Percentiles rank a stretch among this genome's conserved stretches.
These are phyloP conservation scores for Magnusiomyces sp. DNA, from an alignment of 1,139 yeast genomes.

Conservation along the genomic window DNA sequence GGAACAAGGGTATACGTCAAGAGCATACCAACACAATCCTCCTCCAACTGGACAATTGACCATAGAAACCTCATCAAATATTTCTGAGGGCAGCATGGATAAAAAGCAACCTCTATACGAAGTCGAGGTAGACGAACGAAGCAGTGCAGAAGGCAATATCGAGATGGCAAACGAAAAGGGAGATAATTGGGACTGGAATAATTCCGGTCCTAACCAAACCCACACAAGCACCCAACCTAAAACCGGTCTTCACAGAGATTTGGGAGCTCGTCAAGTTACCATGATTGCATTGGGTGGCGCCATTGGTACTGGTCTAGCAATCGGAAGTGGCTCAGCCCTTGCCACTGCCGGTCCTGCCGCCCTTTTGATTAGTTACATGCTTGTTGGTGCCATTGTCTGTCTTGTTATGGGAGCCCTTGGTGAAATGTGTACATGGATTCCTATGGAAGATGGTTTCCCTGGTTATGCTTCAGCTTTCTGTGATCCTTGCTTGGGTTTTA, in stretches of 20 bases:
- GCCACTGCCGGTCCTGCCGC: constrained; percentile 64
- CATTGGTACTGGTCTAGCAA: constrained; percentile 58
- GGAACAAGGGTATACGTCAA: no score
- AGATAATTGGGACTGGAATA: no score
- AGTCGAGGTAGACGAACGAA: no score
- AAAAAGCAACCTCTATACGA: no score
- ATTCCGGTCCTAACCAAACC: no score
- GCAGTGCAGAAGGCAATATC: no score
- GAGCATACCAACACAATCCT: no score
- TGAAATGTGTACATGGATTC: constrained; percentile 67
- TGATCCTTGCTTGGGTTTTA: constrained; percentile 66
- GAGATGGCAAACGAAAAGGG: no score
- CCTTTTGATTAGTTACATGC: constrained; percentile 48
- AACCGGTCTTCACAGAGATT: constrained; percentile 42
- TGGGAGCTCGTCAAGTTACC: constrained; percentile 63
- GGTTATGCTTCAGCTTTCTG: constrained; percentile 61
- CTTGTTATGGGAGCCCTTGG: constrained; percentile 66
- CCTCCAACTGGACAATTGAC: no score
- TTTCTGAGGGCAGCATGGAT: no score
- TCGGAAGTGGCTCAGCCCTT: constrained; percentile 65
- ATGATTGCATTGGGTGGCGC: constrained; percentile 63
- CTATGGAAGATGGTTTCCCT: constrained; percentile 61
- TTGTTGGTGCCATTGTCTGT: constrained; percentile 57
- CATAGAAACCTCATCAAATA: no score
- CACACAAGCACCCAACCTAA: no score